Percentiles rank a stretch among this genome's conserved stretches.
Evolutionary conservation across 352 stramenopile species (phyloP).

Genomic region (Phytopythium ostracodes): DNA sequence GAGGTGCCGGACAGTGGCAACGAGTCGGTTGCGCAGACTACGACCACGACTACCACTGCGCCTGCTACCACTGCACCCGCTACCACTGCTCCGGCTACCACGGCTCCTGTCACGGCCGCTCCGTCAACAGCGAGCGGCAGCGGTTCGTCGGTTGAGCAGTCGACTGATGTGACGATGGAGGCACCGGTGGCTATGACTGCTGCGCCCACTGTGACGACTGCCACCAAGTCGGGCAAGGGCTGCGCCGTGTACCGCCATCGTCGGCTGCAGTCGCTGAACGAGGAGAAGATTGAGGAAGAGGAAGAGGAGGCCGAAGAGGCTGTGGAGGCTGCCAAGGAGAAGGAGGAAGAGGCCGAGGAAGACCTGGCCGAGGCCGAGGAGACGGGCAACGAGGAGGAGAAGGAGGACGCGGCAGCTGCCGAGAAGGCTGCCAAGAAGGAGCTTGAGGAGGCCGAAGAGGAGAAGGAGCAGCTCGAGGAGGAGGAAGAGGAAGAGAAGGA

Average conservation of each 20-base stretch:
- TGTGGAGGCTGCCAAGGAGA: conserved; percentile 18
- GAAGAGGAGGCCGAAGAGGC: conserved; percentile 17
- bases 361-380: conserved; percentile 22
- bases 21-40: conserved; percentile 2
- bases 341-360: conserved; percentile 21
- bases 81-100: background rate
- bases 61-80: background rate
- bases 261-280: conserved; percentile 15
- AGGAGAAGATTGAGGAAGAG: conserved; percentile 24
- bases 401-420: conserved; percentile 12
- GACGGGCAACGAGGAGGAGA: conserved; percentile 15
- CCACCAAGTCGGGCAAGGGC: conserved; percentile 15
- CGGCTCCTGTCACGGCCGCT: background rate
- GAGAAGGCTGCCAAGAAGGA: conserved; percentile 9
- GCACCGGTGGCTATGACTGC: background rate
- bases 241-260: conserved; percentile 15
- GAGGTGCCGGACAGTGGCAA: conserved; percentile 9
- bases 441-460: conserved; percentile 12
- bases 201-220: background rate
- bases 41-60: background rate
- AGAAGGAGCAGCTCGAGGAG: conserved; percentile 12
- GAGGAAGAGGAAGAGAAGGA: conserved; percentile 10
- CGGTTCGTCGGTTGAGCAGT: background rate
- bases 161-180: conserved; percentile 1
- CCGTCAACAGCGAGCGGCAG: background rate